These are phyloP conservation scores for Fusarium redolens DNA, from an alignment of 2,329 filamentous ascomycete species.

Conservation along the genomic window DNA sequence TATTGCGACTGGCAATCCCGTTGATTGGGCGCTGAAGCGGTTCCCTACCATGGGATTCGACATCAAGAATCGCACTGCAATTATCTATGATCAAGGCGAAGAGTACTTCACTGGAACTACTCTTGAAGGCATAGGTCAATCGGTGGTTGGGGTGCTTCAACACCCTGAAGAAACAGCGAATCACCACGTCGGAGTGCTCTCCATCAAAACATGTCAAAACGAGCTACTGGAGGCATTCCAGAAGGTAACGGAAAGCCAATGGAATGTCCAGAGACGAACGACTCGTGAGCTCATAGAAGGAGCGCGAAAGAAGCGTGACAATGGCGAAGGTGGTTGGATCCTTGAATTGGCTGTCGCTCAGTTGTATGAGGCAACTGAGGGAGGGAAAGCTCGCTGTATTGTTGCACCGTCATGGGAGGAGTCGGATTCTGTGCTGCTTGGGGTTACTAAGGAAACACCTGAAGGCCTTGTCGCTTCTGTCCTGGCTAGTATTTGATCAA, in stretches of 20 bases:
- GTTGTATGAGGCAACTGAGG: constrained; percentile 3
- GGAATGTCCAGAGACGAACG: constrained; percentile 2
- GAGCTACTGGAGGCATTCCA: constrained; percentile 19
- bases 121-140: constrained; percentile 24
- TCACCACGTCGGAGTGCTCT: constrained; percentile 17
- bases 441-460: not conserved
- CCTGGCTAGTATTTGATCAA: not conserved
- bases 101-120: constrained; percentile 29
- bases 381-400: not conserved
- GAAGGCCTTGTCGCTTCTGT: constrained; percentile 3
- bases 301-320: constrained; percentile 12
- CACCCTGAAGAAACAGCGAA: constrained; percentile 22
- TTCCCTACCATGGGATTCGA: constrained; percentile 32
- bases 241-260: not conserved
- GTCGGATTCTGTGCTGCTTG: constrained; percentile 25
- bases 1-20: constrained; percentile 22
- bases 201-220: constrained; percentile 30
- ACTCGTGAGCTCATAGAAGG: constrained; percentile 15
- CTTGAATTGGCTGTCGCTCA: constrained; percentile 30
- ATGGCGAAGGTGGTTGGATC: constrained; percentile 15
- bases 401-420: constrained; percentile 18
- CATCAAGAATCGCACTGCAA: not conserved
- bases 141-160: constrained; percentile 25
- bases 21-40: constrained; percentile 32
- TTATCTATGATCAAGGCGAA: constrained; percentile 23